Conservation (phyloP, 192 early-diverging fungal species). For the Rhizoclosmatium sp. region DNA sequence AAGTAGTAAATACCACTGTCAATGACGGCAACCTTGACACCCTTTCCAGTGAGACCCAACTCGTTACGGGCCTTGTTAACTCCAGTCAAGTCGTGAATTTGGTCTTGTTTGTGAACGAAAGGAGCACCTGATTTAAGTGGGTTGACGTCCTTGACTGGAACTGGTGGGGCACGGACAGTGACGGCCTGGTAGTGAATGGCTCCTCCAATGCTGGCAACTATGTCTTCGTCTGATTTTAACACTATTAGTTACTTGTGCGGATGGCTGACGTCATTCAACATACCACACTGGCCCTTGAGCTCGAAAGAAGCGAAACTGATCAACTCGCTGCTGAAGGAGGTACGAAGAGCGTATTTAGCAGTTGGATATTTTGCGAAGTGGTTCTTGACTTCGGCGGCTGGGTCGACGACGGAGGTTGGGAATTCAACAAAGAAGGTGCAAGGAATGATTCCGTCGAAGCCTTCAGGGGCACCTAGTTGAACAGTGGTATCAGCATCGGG, state of each 20-base stretch:
- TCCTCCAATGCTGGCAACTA: neutral
- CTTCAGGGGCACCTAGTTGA: neutral
- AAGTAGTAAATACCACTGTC: constrained; percentile 61
- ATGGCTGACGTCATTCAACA: neutral
- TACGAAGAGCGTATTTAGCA: neutral
- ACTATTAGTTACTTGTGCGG: too few relatives aligned
- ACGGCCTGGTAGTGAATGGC: neutral
- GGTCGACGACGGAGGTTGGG: neutral
- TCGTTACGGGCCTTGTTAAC: constrained; percentile 37
- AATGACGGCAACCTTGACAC: constrained; percentile 59
- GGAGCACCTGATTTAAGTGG: neutral
- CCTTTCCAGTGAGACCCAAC: constrained; percentile 52
- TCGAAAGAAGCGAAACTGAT: neutral
- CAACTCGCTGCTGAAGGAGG: neutral
- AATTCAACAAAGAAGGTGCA: neutral
- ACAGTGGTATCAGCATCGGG: neutral
- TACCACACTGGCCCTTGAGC: neutral
- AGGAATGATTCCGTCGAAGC: neutral
- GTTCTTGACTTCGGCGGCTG: neutral
- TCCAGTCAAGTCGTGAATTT: constrained; percentile 34
- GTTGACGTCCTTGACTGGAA: neutral
- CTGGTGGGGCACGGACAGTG: neutral
- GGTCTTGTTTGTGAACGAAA: neutral
- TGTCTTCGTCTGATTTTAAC: neutral
- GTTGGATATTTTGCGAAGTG: neutral